A percentile compares a stretch with the other conserved stretches of the same genome.
phyloP scores from a whole-genome alignment of 2,329 filamentous ascomycete species.

The Fusarium algeriense region DNA sequence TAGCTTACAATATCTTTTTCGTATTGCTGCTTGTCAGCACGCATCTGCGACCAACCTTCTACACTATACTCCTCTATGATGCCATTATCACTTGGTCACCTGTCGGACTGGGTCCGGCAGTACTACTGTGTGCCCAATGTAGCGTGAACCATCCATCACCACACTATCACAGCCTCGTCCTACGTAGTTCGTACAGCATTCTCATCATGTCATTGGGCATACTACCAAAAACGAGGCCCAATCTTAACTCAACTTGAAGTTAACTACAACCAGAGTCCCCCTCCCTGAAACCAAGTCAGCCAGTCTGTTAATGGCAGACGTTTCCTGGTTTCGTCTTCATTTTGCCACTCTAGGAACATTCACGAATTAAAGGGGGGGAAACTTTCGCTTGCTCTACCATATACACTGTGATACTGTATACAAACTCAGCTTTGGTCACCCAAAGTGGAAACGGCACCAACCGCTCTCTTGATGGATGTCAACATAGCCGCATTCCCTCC shows the following conservation, averaged over 20 bases:
- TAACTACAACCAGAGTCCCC: background rate
- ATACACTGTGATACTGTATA: slow-evolving; percentile 30
- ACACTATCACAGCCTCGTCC: slow-evolving; percentile 13
- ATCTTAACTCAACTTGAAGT: slow-evolving; percentile 4
- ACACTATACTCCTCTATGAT: slow-evolving; percentile 5
- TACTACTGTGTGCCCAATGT: slow-evolving; percentile 13
- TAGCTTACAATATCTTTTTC: background rate
- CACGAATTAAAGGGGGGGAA: background rate
- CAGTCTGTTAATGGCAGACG: background rate
- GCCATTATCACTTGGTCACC: slow-evolving; percentile 25
- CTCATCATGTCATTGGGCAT: slow-evolving; percentile 9
- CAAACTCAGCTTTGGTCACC: slow-evolving; percentile 14
- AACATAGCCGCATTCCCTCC: slow-evolving; percentile 32
- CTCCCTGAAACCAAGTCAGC: background rate
- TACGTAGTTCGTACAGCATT: slow-evolving; percentile 7
- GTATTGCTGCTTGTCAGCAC: background rate
- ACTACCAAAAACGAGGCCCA: slow-evolving; percentile 11
- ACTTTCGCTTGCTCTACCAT: background rate
- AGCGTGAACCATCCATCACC: slow-evolving; percentile 12
- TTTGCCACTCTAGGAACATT: slow-evolving; percentile 24
- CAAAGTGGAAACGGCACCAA: slow-evolving; percentile 12
- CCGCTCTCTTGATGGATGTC: slow-evolving; percentile 21
- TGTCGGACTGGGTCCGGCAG: slow-evolving; percentile 12
- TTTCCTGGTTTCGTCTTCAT: background rate
- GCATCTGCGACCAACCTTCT: background rate